Evolutionary conservation across 1,284 basidiomycete genomes (phyloP).

Genomic region (Lentinus polychrous): DNA sequence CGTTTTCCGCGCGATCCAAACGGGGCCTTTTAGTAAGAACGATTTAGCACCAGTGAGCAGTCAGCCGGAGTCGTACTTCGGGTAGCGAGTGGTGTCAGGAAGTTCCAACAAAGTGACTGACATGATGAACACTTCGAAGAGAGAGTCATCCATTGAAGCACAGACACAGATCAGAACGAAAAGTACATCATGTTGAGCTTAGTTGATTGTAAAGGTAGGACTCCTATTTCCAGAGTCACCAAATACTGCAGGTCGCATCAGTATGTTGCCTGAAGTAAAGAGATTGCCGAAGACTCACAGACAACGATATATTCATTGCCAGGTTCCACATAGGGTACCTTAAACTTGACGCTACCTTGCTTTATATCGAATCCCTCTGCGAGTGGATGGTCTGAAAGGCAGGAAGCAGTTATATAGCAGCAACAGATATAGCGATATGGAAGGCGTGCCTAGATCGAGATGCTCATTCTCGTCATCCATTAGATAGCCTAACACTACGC

Average conservation of each 20-base stretch:
- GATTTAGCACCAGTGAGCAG: no score
- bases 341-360: slow-evolving; percentile 18
- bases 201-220: slow-evolving; percentile 29
- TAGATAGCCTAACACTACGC: slow-evolving; percentile 11
- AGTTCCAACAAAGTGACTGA: no score
- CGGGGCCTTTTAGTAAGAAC: no score
- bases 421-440: neutral
- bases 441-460: slow-evolving; percentile 9
- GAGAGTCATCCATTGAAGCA: no score
- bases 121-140: no score
- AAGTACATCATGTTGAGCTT: neutral
- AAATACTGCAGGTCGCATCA: slow-evolving; percentile 24
- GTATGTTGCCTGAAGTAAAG: slow-evolving; percentile 8
- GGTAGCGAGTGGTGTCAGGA: no score
- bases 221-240: slow-evolving; percentile 39
- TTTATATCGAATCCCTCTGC: slow-evolving; percentile 18
- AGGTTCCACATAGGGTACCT: slow-evolving; percentile 20
- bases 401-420: neutral
- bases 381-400: slow-evolving; percentile 20
- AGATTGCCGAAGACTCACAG: slow-evolving; percentile 15
- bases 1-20: no score
- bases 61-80: no score
- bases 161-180: neutral
- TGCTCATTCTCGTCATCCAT: slow-evolving; percentile 11
- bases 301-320: slow-evolving; percentile 24